Conservation (phyloP, 2,329 filamentous ascomycete species). For the Clonostachys rhizophaga region DNA sequence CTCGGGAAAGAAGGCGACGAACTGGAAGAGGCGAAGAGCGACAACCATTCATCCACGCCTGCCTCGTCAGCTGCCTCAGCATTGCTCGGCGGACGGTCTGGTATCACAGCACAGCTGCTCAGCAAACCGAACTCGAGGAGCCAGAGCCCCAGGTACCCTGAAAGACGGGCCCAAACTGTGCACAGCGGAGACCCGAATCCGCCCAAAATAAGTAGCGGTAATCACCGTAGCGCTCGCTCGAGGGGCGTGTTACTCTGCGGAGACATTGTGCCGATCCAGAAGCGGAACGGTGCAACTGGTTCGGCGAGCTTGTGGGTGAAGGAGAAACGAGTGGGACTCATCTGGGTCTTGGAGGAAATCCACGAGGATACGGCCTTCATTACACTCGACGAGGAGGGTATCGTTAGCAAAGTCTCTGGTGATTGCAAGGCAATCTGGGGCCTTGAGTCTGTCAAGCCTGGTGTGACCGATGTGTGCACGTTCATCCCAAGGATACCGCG, state of each 20-base stretch:
- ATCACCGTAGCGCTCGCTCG: constrained; percentile 72
- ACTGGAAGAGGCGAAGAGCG: constrained; percentile 17
- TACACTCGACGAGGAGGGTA: constrained; percentile 71
- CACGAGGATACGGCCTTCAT: constrained; percentile 86
- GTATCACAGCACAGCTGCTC: constrained; percentile 82
- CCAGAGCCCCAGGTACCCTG: constrained; percentile 41
- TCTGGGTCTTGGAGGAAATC: constrained; percentile 98
- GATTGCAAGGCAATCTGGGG: constrained; percentile 86
- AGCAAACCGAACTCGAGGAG: constrained; percentile 70
- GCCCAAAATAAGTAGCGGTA: constrained; percentile 47
- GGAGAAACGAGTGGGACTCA: constrained; percentile 87
- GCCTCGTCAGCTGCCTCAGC: constrained; percentile 36
- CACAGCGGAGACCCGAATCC: constrained; percentile 51
- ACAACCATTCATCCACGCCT: constrained; percentile 25
- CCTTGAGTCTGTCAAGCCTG: constrained; percentile 57
- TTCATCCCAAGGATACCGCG: constrained; percentile 81
- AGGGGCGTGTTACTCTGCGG: constrained; percentile 89
- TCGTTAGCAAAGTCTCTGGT: constrained; percentile 66
- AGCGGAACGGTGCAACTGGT: constrained; percentile 86
- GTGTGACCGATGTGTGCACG: constrained; percentile 65
- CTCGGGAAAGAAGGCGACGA: constrained; percentile 40
- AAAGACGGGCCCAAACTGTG: constrained; percentile 59
- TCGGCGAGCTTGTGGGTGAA: constrained; percentile 98
- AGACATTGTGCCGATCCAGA: constrained; percentile 97
- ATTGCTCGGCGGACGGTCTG: constrained; percentile 64